Base-by-base conservation (phyloP, 352 stramenopile genomes). In the Globisporangium radiosum region DNA sequence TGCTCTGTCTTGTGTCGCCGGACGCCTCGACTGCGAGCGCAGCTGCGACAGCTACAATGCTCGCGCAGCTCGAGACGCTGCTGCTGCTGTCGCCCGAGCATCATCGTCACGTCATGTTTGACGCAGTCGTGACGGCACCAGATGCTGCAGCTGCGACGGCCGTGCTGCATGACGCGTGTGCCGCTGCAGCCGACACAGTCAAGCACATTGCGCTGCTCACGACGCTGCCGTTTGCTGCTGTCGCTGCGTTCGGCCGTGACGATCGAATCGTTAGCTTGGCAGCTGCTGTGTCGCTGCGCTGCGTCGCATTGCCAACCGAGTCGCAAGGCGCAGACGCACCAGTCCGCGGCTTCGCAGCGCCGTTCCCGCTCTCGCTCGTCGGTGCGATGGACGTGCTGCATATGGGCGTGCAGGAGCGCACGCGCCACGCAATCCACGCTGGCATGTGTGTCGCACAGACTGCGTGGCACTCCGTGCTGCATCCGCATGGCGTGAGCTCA, bases 241-340 rank as follows among this genome's bases (percentile, higher is more conserved):
- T 65, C 56, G n/a, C 54, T 63, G 45, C 7, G 81, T 8, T 66
- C 57, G 33, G 58, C 75, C 11, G 15, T 73, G 19, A 77, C 68
- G 44, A 72, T 62, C 25, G 52, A 60, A 9, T 39, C 55, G 36
- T 48, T 69, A 48, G 56, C 63, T 9, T 14, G 66, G 47, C 54
- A 7, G 25, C 25, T 33, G 25, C 25, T 33, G 25, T 33, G 25
- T 33, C 13, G 47, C 42, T 7, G 19, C 33, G 17, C 37, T 39
- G 10, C 11, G 43, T 47, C 43, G 1, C 25, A 33, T 3, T 33
- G 25, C 25, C 25, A 33, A 33, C 25, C 25, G 25, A 33, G 25
- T 33, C 25, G 25, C 25, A 33, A 33, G 25, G 2, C 25, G 25
- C 25, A 33, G 25, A 33, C 25, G 25, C 25, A 33, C 25, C 25